Evolutionary conservation across 208 protist species (phyloP), one percentile per base, ranked within the genome.

Genomic region (Strigomonas galati): DNA sequence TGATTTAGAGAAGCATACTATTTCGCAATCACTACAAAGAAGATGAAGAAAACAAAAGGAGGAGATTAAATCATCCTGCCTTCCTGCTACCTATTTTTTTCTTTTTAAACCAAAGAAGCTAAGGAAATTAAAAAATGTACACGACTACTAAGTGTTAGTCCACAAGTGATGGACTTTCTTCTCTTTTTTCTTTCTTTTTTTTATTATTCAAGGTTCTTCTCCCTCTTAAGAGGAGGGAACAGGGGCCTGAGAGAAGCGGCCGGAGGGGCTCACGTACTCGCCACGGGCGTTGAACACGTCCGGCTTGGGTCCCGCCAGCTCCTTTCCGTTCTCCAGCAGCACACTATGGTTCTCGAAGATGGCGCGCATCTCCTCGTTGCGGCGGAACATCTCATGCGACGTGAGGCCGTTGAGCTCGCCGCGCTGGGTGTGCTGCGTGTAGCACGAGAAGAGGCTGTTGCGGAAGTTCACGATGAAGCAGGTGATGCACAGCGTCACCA

Each of bases 261-360:
- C 84, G 4, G 81, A 85, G 58, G 21, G 66, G 62, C 88, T 94
- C 26, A 65, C 51, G 65, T 92, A 92, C n/a, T 67, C 76, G 15
- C 46, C 69, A 2, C 81, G 84, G 12, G 82, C 74, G 27, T 49
- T 68, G 55, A 92, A 84, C 49, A 93, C 82, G 19, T 71, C 74
- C 14, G 86, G 89, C 24, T 52, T 65, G 10, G 35, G 35, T 35
- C 76, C 75, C 37, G 28, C 43, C 58, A 53, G 21, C 28, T 26
- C 58, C n/a, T 53, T 12, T 2, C 37, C 27, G 32, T 85, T 89
- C 35, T 85, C 76, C 49, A 91, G 76, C 27, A 73, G 72, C 23
- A 89, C 78, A 44, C 67, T 78, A 67, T 93, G 90, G 30, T 71
- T 63, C 12, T 82, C 85, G 52, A 93, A 84, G 26, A 95, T 84